Evolutionary conservation across 257 asterid genomes (phyloP).

Genomic region (Capsicum pubescens): DNA sequence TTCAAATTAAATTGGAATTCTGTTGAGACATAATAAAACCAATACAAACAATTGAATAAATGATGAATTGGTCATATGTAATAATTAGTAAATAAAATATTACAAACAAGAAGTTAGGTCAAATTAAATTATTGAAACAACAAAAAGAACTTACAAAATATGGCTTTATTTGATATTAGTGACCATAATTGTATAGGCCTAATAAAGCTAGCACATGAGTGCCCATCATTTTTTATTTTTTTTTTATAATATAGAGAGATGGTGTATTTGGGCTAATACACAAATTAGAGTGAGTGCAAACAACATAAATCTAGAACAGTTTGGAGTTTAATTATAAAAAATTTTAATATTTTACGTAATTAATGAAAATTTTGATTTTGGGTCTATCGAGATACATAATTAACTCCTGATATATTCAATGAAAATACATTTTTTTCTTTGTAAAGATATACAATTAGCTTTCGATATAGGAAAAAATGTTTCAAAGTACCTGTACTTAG

Average conservation of each 20-base stretch:
- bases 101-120: background rate
- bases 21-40: background rate
- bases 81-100: background rate
- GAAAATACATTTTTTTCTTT: too few relatives aligned
- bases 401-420: too few relatives aligned
- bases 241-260: too few relatives aligned
- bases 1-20: background rate
- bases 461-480: too few relatives aligned
- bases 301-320: too few relatives aligned
- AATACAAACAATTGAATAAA: background rate
- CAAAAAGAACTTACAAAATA: conserved; percentile 14
- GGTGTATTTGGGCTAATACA: background rate
- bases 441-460: too few relatives aligned
- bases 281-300: background rate
- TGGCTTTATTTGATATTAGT: background rate
- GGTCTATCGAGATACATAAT: too few relatives aligned
- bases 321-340: too few relatives aligned
- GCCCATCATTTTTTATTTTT: background rate
- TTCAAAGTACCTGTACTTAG: too few relatives aligned
- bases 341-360: too few relatives aligned
- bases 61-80: background rate
- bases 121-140: background rate
- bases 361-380: too few relatives aligned
- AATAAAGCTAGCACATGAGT: background rate
- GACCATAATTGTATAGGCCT: conserved; percentile 2